Conservation (phyloP, 768 basidiomycete species). For the Russula vinacea region DNA sequence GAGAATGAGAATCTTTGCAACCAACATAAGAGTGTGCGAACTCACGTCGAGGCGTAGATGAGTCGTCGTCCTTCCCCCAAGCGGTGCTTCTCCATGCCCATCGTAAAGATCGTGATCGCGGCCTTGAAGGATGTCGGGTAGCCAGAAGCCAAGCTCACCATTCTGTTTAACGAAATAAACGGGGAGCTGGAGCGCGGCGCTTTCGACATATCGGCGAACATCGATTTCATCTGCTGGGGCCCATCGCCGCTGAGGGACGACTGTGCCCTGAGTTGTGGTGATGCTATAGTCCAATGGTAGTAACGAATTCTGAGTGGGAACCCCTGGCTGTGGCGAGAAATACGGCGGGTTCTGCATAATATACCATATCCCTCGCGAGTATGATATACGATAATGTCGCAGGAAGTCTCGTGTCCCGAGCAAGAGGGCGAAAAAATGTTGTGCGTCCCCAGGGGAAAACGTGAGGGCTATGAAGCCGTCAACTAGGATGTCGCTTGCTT, state of each 20-base stretch:
- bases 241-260: conserved; percentile 22
- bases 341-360: not conserved
- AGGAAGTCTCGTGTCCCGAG: conserved; percentile 5
- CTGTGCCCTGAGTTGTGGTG: not conserved
- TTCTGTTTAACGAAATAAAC: conserved; percentile 8
- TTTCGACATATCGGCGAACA: conserved; percentile 9
- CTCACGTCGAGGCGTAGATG: conserved; percentile 11
- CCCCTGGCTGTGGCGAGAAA: not conserved
- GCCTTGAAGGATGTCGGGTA: conserved; percentile 14
- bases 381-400: not conserved
- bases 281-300: conserved; percentile 4
- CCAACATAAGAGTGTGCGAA: not conserved
- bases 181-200: conserved; percentile 8
- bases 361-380: not conserved
- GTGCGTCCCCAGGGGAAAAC: not conserved
- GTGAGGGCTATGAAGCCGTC: conserved; percentile 5
- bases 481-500: conserved; percentile 1
- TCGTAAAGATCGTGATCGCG: conserved; percentile 6
- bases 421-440: conserved; percentile 2
- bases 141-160: conserved; percentile 3
- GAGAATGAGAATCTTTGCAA: not conserved
- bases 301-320: not conserved
- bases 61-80: not conserved
- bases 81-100: not conserved
- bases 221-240: conserved; percentile 12